Percentiles rank a stretch among this genome's conserved stretches.
Conservation (phyloP, 371 early-diverging fungal species). For the Phascolomyces articulosus region DNA sequence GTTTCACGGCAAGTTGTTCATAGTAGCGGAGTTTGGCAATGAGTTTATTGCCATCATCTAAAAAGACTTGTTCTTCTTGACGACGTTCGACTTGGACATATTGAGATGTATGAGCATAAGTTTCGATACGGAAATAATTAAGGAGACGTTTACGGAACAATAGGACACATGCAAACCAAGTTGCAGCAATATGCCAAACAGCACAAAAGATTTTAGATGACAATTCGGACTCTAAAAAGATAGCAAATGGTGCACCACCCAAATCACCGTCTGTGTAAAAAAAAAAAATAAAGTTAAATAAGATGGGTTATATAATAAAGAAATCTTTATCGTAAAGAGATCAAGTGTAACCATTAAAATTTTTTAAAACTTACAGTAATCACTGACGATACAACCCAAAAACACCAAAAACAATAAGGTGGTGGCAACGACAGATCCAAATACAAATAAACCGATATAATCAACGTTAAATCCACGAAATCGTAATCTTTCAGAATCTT, state of each 20-base stretch:
- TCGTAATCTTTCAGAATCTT: constrained; percentile 47
- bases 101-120: constrained; percentile 43
- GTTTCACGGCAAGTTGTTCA: constrained; percentile 28
- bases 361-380: constrained; percentile 50
- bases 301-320: neutral
- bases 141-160: constrained; percentile 43
- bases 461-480: constrained; percentile 70
- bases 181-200: constrained; percentile 68
- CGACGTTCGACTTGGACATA: constrained; percentile 69
- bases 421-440: constrained; percentile 52
- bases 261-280: constrained; percentile 42
- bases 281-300: neutral
- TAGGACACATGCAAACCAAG: constrained; percentile 65
- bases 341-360: constrained; percentile 3
- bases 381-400: constrained; percentile 62
- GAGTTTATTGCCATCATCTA: constrained; percentile 47
- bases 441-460: constrained; percentile 55
- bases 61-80: constrained; percentile 54
- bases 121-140: constrained; percentile 69
- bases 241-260: constrained; percentile 30
- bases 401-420: constrained; percentile 70
- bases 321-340: neutral
- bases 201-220: constrained; percentile 66
- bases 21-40: constrained; percentile 32
- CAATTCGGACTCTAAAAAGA: constrained; percentile 59